Evolutionary conservation across 768 basidiomycete genomes (phyloP).

Genomic region (Lenzites betulinus): DNA sequence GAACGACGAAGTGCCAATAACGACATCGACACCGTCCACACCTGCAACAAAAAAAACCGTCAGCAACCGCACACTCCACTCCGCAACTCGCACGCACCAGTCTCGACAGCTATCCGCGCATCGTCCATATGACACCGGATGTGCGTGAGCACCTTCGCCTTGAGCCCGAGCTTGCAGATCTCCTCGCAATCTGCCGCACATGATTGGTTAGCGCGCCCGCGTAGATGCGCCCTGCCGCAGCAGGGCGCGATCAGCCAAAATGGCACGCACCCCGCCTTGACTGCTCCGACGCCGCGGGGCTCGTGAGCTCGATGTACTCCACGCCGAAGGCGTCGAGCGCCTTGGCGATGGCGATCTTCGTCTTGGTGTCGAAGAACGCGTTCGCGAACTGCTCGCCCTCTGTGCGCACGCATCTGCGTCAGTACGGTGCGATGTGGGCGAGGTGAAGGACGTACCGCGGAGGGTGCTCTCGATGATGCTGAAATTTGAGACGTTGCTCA

Average conservation of each 20-base stretch:
- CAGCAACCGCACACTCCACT: neutral
- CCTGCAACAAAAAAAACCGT: conserved; percentile 45
- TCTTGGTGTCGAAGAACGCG: conserved; percentile 99
- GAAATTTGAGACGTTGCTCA: conserved; percentile 91
- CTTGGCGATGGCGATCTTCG: conserved; percentile 99
- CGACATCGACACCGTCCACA: conserved; percentile 98
- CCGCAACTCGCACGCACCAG: conserved; percentile 53
- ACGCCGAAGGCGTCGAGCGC: conserved; percentile 99
- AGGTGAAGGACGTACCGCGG: conserved; percentile 59
- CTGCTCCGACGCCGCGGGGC: conserved; percentile 96
- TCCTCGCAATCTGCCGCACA: conserved; percentile 80
- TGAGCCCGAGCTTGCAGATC: conserved; percentile 98
- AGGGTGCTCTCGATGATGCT: conserved; percentile 97
- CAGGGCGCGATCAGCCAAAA: neutral
- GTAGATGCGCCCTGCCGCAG: neutral
- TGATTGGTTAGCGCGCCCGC: conserved; percentile 1
- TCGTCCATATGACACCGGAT: conserved; percentile 99
- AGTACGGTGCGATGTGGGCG: neutral
- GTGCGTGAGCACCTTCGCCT: conserved; percentile 96
- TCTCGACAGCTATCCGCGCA: conserved; percentile 96
- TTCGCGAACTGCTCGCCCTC: conserved; percentile 99
- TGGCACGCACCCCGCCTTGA: conserved; percentile 50
- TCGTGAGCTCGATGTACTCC: conserved; percentile 99
- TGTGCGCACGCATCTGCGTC: conserved; percentile 31
- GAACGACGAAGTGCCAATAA: conserved; percentile 99